phyloP scores from a whole-genome alignment of 768 basidiomycete species.

The Saitozyma sp. region DNA sequence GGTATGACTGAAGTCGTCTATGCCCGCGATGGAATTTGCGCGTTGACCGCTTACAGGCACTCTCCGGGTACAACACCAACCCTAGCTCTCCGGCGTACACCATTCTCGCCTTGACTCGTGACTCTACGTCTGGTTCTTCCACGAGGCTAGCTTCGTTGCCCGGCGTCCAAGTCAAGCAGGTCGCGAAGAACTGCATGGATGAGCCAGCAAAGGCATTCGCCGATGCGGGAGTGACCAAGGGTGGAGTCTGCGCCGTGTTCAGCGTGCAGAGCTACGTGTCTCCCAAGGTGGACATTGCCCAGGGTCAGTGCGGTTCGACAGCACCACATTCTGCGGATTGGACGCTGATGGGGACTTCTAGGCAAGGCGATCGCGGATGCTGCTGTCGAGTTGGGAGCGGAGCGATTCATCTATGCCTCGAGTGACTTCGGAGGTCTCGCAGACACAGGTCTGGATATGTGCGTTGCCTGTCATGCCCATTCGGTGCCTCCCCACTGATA shows the following conservation, averaged over 20 bases:
- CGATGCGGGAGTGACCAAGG: conserved; percentile 11
- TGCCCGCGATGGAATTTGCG: not conserved
- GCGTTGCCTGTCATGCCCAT: not conserved
- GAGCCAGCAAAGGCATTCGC: conserved; percentile 23
- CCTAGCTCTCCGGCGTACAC: conserved; percentile 2
- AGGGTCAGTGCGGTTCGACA: conserved; percentile 17
- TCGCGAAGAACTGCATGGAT: conserved; percentile 22
- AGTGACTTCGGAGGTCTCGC: conserved; percentile 19
- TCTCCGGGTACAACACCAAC: conserved; percentile 1
- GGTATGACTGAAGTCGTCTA: conserved; percentile 2
- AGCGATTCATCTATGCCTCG: conserved; percentile 31
- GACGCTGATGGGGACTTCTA: not conserved
- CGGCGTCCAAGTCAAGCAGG: conserved; percentile 20
- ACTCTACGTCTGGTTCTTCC: conserved; percentile 10
- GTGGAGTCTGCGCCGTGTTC: conserved; percentile 24
- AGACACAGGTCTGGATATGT: conserved; percentile 13
- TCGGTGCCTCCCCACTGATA: not conserved
- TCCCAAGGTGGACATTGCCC: conserved; percentile 15
- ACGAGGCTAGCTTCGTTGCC: conserved; percentile 15
- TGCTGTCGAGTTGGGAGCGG: conserved; percentile 17
- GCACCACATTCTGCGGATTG: not conserved
- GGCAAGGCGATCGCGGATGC: conserved; percentile 28
- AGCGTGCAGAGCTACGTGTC: conserved; percentile 31
- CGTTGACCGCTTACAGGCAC: conserved; percentile 8
- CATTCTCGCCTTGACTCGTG: conserved; percentile 26